Percentiles rank a stretch among this genome's conserved stretches.
Conservation (phyloP, 306 rosid genomes). For the Carpinus viminea region DNA sequence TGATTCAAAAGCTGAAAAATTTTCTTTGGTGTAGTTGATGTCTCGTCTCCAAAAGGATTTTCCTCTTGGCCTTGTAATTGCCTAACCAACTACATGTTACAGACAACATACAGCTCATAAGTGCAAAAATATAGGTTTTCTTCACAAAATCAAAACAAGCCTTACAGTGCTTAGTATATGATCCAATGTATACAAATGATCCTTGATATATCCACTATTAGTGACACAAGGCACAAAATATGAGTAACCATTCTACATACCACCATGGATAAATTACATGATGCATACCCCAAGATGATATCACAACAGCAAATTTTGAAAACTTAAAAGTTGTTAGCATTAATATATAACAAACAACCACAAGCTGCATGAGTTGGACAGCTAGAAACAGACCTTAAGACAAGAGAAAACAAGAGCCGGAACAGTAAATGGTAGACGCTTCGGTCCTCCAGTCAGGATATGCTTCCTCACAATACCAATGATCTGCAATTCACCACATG, state of each 20-base stretch:
- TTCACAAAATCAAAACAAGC: slow-evolving; percentile 11
- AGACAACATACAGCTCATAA: slow-evolving; percentile 30
- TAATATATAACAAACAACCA: not conserved
- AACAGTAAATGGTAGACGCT: slow-evolving; percentile 84
- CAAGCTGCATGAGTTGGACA: slow-evolving; percentile 13
- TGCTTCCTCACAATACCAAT: slow-evolving; percentile 83
- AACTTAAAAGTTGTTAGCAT: not conserved
- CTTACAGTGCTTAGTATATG: not conserved
- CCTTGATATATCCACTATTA: not conserved
- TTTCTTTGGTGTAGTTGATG: slow-evolving; percentile 80
- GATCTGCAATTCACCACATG: slow-evolving; percentile 66
- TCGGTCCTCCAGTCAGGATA: slow-evolving; percentile 82
- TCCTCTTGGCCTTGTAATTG: slow-evolving; percentile 92
- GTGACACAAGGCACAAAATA: slow-evolving; percentile 25
- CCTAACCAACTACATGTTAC: slow-evolving; percentile 74
- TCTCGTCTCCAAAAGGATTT: slow-evolving; percentile 89
- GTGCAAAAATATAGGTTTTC: slow-evolving; percentile 6
- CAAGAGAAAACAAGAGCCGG: slow-evolving; percentile 90
- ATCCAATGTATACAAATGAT: not conserved
- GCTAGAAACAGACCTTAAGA: slow-evolving; percentile 65
- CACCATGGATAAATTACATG: not conserved
- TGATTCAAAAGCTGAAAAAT: slow-evolving; percentile 90
- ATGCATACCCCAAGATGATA: not conserved
- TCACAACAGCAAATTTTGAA: not conserved
- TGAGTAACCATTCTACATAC: slow-evolving; percentile 8